Conservation (phyloP, 164 flowering plant genomes). For the Vitis rotundifolia region DNA sequence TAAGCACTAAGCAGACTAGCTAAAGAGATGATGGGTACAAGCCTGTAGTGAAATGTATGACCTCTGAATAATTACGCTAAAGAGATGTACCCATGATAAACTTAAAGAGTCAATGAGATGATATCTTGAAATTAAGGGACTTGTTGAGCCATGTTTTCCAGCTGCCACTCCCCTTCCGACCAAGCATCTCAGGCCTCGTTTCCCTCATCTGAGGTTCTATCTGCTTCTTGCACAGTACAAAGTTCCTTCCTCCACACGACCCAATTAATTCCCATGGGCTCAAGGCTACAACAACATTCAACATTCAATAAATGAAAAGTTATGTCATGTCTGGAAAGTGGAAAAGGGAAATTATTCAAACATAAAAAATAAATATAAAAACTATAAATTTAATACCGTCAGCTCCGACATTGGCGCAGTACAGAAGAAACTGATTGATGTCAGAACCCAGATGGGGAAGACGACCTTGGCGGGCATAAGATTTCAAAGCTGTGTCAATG, state of each 20-base stretch:
- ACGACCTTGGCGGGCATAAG: slow-evolving; percentile 68
- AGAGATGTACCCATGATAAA: too few species aligned
- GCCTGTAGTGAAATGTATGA: too few species aligned
- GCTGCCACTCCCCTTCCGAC: slow-evolving; percentile 25
- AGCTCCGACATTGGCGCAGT: slow-evolving; percentile 33
- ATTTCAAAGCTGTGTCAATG: slow-evolving; percentile 55
- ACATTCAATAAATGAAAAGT: neutral
- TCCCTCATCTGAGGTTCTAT: slow-evolving; percentile 19
- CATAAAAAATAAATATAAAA: neutral
- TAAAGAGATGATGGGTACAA: too few species aligned
- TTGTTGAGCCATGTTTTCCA: slow-evolving; percentile 59
- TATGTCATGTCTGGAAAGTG: neutral
- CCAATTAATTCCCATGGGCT: slow-evolving; percentile 60
- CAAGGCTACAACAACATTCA: slow-evolving; percentile 37
- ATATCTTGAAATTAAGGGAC: slow-evolving; percentile 34
- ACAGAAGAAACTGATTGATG: slow-evolving; percentile 51
- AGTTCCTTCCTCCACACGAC: slow-evolving; percentile 46
- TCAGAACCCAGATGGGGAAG: slow-evolving; percentile 68
- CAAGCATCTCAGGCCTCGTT: slow-evolving; percentile 16
- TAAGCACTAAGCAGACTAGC: too few species aligned
- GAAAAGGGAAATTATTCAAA: neutral
- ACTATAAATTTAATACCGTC: slow-evolving; percentile 25
- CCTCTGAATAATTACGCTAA: too few species aligned
- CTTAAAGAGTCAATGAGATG: slow-evolving; percentile 26
- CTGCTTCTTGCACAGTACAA: slow-evolving; percentile 61